Percentiles rank a stretch among this genome's conserved stretches.
phyloP scores from a whole-genome alignment of 805 yeast genomes.

The Candida pini region DNA sequence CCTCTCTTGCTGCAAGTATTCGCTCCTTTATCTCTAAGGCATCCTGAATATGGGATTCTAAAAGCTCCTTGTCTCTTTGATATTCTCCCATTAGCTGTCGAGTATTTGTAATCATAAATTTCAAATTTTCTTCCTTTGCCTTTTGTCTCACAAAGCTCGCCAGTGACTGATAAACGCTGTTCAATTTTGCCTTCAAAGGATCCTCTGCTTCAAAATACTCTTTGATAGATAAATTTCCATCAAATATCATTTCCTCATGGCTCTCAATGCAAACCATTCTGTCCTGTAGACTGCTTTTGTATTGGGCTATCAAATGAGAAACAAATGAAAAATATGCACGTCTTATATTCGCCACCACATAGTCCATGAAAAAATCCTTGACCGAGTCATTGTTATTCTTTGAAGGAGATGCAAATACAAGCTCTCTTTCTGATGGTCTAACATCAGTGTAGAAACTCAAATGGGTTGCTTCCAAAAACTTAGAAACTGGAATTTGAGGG shows the following conservation, averaged over 20 bases:
- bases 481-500: conserved; percentile 21
- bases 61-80: conserved; percentile 15
- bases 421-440: conserved; percentile 26
- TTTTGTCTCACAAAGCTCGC: conserved; percentile 26
- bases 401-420: conserved; percentile 6
- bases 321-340: conserved; percentile 27
- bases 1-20: conserved; percentile 19
- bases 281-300: conserved; percentile 1
- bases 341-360: conserved; percentile 23
- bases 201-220: conserved; percentile 26
- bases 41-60: conserved; percentile 17
- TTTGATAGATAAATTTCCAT: conserved; percentile 27
- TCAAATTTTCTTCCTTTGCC: conserved; percentile 25
- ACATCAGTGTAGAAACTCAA: conserved; percentile 27
- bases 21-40: conserved; percentile 21
- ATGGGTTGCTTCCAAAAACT: conserved; percentile 24
- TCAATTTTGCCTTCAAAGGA: conserved; percentile 19
- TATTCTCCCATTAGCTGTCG: conserved; percentile 25
- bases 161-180: conserved; percentile 26
- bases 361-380: conserved; percentile 20
- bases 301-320: conserved; percentile 25
- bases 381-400: conserved; percentile 6
- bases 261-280: conserved; percentile 12
- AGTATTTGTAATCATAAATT: conserved; percentile 17
- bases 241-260: conserved; percentile 24